A percentile compares a stretch with the other conserved stretches of the same genome.
These are phyloP conservation scores for Micractinium sp. DNA, from an alignment of 139 green algal genomes.

Conservation along the genomic window DNA sequence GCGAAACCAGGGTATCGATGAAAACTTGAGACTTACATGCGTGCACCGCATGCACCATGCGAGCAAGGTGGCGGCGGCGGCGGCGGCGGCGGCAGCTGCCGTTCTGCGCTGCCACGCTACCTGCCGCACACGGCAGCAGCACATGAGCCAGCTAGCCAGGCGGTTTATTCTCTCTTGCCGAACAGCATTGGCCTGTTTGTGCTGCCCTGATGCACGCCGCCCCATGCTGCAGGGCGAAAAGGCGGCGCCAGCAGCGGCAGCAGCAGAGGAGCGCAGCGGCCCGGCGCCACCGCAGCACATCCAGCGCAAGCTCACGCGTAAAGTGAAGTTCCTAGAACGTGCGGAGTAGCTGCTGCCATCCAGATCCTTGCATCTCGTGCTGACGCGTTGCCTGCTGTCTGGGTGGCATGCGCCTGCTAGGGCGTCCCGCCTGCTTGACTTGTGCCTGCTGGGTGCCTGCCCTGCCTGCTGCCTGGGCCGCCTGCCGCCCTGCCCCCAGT, in stretches of 20 bases:
- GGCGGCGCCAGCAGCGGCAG: not conserved
- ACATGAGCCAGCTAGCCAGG: not conserved
- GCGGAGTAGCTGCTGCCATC: not conserved
- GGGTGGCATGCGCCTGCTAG: too few species aligned
- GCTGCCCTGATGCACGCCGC: not conserved
- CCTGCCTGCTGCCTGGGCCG: too few species aligned
- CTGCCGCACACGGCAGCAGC: not conserved
- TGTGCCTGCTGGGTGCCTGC: too few species aligned
- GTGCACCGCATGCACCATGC: not conserved
- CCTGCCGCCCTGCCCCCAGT: not conserved
- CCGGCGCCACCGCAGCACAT: slow-evolving; percentile 13
- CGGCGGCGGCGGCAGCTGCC: not conserved
- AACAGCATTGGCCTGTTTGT: not conserved
- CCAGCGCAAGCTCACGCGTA: slow-evolving; percentile 40
- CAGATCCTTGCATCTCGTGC: too few species aligned
- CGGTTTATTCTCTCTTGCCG: too few species aligned
- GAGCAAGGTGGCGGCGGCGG: not conserved
- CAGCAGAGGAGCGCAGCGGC: not conserved
- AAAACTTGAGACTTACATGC: not conserved
- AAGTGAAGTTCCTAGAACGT: slow-evolving; percentile 48
- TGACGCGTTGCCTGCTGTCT: too few species aligned
- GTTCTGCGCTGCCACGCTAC: not conserved
- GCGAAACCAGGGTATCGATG: not conserved
- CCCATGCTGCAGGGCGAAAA: slow-evolving; percentile 8
- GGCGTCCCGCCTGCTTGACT: too few species aligned